phyloP scores from a whole-genome alignment of 495 filamentous ascomycete species.

The Aspergillus saccharolyticus region DNA sequence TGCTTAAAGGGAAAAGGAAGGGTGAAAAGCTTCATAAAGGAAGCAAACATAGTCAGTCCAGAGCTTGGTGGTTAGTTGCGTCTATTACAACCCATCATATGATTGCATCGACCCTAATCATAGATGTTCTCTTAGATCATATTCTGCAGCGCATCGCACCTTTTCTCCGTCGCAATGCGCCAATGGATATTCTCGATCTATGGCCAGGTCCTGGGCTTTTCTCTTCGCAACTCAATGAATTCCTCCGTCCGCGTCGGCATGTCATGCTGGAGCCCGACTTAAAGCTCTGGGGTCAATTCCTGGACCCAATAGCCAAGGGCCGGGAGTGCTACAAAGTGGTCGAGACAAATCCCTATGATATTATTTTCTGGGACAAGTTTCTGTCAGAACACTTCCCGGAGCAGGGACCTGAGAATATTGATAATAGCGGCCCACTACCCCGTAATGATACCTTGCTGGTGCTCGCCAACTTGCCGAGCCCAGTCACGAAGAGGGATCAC shows the following conservation, averaged over 20 bases:
- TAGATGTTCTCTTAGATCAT: slow-evolving; percentile 37
- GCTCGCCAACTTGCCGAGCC: slow-evolving; percentile 48
- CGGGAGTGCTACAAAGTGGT: slow-evolving; percentile 50
- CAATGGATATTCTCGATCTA: slow-evolving; percentile 79
- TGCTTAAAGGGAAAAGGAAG: too few species aligned
- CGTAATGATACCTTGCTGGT: slow-evolving; percentile 66
- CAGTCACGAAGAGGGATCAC: slow-evolving; percentile 31
- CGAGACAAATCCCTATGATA: slow-evolving; percentile 38
- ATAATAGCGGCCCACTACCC: slow-evolving; percentile 25
- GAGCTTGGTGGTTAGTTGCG: slow-evolving; percentile 54
- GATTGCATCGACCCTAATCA: background rate
- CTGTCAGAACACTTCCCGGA: slow-evolving; percentile 39
- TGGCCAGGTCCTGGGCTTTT: slow-evolving; percentile 72
- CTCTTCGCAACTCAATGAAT: slow-evolving; percentile 69
- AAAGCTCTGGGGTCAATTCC: slow-evolving; percentile 47
- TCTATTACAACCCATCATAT: background rate
- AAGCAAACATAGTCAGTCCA: slow-evolving; percentile 49
- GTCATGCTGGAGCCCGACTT: slow-evolving; percentile 67
- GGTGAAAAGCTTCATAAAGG: background rate
- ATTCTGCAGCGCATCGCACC: slow-evolving; percentile 49
- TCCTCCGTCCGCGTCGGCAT: slow-evolving; percentile 71
- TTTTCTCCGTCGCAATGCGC: slow-evolving; percentile 55
- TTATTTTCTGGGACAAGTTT: slow-evolving; percentile 46
- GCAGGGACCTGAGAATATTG: slow-evolving; percentile 17
- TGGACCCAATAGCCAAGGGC: slow-evolving; percentile 58